A percentile compares a stretch with the other conserved stretches of the same genome.
phyloP scores from a whole-genome alignment of 106 monocot species.

The Triglochin maritima region DNA sequence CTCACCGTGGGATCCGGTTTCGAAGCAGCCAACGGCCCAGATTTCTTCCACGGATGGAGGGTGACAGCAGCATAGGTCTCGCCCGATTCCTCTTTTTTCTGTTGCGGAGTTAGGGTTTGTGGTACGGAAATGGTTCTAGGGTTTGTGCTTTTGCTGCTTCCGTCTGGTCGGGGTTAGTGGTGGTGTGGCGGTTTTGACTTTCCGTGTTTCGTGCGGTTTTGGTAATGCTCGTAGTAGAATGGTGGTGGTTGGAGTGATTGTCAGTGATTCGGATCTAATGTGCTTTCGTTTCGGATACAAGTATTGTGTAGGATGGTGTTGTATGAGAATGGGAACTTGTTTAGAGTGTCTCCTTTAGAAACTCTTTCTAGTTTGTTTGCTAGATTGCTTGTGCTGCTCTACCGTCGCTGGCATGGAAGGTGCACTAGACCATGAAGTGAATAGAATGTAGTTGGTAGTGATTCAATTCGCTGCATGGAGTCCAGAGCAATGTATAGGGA shows the following conservation, averaged over 20 bases:
- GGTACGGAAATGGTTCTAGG: neutral
- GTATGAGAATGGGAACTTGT: too few relatives aligned
- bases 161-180: neutral
- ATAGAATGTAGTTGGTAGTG: too few relatives aligned
- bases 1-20: neutral
- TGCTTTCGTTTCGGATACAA: too few relatives aligned
- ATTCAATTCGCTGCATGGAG: too few relatives aligned
- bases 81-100: neutral
- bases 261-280: neutral
- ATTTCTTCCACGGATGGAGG: constrained; percentile 12
- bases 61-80: constrained; percentile 6
- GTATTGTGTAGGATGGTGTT: too few relatives aligned
- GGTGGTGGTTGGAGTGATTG: neutral
- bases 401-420: too few relatives aligned
- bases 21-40: neutral
- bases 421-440: too few relatives aligned
- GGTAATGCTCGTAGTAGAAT: neutral
- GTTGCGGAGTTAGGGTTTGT: neutral
- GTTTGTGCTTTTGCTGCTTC: neutral
- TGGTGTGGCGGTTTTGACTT: neutral
- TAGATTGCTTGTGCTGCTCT: too few relatives aligned
- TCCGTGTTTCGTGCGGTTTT: neutral
- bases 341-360: too few relatives aligned
- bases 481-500: too few relatives aligned
- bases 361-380: too few relatives aligned